Conservation (phyloP, 306 rosid genomes). For the Crotalaria pallida region DNA sequence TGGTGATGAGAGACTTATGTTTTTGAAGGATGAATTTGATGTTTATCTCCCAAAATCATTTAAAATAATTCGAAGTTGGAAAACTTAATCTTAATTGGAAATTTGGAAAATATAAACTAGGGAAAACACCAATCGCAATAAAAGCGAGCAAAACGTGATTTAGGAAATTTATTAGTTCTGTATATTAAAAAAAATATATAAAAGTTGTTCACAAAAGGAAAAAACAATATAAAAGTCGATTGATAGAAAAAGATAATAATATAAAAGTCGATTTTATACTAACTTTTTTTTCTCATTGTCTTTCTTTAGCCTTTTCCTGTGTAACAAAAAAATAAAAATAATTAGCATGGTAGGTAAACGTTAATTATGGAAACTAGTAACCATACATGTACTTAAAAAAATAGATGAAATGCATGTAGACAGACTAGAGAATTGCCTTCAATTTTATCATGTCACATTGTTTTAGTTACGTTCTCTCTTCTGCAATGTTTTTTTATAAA, state of each 20-base stretch:
- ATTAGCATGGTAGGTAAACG: not conserved
- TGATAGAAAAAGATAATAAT: too few species aligned
- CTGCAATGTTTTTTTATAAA: too few species aligned
- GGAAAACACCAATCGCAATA: not conserved
- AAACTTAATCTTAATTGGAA: not conserved
- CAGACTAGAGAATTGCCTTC: not conserved
- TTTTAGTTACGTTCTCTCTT: too few species aligned
- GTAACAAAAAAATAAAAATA: not conserved
- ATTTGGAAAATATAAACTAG: not conserved
- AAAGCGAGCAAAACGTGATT: not conserved
- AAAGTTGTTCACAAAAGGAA: too few species aligned
- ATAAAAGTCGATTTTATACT: too few species aligned
- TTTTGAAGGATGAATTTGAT: too few species aligned
- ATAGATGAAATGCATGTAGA: not conserved
- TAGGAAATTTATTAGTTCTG: not conserved
- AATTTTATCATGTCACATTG: too few species aligned
- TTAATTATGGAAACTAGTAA: not conserved
- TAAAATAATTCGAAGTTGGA: not conserved
- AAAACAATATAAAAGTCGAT: not conserved
- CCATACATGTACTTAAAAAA: not conserved
- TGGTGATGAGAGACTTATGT: too few species aligned
- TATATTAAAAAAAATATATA: not conserved
- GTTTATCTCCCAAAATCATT: too few species aligned
- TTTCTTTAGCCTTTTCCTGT: too few species aligned
- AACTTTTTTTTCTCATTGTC: too few species aligned